A percentile compares a stretch with the other conserved stretches of the same genome.
These are phyloP conservation scores for Syzygium aqueum DNA, from an alignment of 345 rosid genomes.

Conservation along the genomic window DNA sequence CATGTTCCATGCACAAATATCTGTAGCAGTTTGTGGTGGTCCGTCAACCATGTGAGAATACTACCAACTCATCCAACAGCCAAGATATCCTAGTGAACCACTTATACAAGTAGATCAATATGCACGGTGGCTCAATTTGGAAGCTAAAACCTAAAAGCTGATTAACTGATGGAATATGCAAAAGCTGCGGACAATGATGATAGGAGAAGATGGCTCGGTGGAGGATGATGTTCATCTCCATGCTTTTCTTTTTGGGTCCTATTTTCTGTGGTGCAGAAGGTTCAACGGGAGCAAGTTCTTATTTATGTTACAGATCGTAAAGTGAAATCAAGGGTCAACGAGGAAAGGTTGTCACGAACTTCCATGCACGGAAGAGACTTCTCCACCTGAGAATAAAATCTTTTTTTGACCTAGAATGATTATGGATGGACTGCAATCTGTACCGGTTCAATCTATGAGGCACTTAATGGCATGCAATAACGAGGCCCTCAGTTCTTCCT, in stretches of 20 bases:
- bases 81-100: not conserved
- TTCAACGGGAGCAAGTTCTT: not conserved
- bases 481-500: not conserved
- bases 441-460: not conserved
- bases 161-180: not conserved
- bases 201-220: not conserved
- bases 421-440: not conserved
- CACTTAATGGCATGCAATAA: not conserved
- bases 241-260: not conserved
- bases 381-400: not conserved
- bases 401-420: not conserved
- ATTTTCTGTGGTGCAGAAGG: not conserved
- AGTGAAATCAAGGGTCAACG: not conserved
- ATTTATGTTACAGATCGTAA: not conserved
- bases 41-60: not conserved
- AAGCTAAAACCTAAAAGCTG: not conserved
- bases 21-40: not conserved
- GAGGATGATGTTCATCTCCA: not conserved
- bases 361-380: not conserved
- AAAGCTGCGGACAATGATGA: not conserved
- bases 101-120: not conserved
- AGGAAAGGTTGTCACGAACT: not conserved
- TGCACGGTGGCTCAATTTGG: not conserved
- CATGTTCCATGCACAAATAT: not conserved
- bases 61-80: not conserved